Conservation (phyloP, 2,329 filamentous ascomycete genomes). For the Fusarium devonianum region DNA sequence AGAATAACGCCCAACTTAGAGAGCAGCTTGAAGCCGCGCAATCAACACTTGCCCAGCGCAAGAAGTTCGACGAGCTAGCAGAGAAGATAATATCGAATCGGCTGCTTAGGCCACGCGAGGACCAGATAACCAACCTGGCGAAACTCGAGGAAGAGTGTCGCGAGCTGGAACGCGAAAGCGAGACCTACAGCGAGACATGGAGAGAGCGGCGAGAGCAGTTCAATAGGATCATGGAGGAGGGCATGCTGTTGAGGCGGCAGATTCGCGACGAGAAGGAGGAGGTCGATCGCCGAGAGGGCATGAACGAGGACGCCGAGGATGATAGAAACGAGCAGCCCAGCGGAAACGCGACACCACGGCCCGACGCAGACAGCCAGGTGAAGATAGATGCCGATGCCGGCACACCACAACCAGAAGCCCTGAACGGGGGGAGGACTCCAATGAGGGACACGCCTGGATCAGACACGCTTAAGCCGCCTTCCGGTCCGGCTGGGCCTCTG, state of each 20-base stretch:
- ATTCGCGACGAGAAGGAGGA: conserved; percentile 97
- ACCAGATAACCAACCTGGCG: conserved; percentile 77
- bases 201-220: conserved; percentile 85
- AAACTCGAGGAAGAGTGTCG: conserved; percentile 89
- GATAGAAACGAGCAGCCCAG: conserved; percentile 58
- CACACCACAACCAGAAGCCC: conserved; percentile 39
- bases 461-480: conserved; percentile 38
- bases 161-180: conserved; percentile 84
- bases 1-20: conserved; percentile 75
- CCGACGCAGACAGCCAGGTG: conserved; percentile 50
- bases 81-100: conserved; percentile 86
- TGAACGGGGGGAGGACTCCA: conserved; percentile 47
- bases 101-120: conserved; percentile 81
- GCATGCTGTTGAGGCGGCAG: conserved; percentile 81
- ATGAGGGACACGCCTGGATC: conserved; percentile 41
- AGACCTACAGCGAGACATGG: conserved; percentile 84
- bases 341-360: conserved; percentile 59
- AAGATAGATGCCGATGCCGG: conserved; percentile 43
- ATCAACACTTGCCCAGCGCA: conserved; percentile 77
- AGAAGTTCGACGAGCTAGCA: conserved; percentile 86
- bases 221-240: conserved; percentile 86
- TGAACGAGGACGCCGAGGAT: conserved; percentile 73
- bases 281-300: conserved; percentile 85
- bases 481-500: conserved; percentile 24
- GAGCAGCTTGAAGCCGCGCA: conserved; percentile 79